phyloP scores from a whole-genome alignment of 352 stramenopile genomes.

The Nothophytophthora sp. region DNA sequence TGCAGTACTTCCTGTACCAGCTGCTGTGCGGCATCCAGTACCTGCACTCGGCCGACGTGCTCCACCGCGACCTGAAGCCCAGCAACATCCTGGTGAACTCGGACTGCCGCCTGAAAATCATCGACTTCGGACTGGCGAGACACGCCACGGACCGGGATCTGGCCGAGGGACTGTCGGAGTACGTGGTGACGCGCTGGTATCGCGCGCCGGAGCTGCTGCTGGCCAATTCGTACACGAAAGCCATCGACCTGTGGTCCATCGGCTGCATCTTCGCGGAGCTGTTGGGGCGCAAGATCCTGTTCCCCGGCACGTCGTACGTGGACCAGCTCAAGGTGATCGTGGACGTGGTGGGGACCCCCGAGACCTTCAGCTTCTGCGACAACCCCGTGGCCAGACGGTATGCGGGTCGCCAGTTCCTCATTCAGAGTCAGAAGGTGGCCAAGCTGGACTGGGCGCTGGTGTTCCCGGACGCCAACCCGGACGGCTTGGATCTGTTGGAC shows the following conservation, averaged over 20 bases:
- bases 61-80: constrained; percentile 97
- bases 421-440: constrained; percentile 65
- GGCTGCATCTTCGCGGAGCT: constrained; percentile 99
- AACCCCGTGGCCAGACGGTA: constrained; percentile 85
- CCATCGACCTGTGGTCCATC: constrained; percentile 96
- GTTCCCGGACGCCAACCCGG: constrained; percentile 84
- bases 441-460: constrained; percentile 79
- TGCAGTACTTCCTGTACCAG: constrained; percentile 98
- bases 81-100: constrained; percentile 97
- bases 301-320: constrained; percentile 85
- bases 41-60: constrained; percentile 94
- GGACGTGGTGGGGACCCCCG: constrained; percentile 81
- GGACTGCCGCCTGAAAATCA: constrained; percentile 88
- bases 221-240: constrained; percentile 83
- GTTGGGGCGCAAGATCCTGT: constrained; percentile 87
- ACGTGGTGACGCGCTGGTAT: constrained; percentile 95
- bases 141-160: constrained; percentile 80
- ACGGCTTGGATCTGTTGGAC: constrained; percentile 86
- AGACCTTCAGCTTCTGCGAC: constrained; percentile 86
- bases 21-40: constrained; percentile 95
- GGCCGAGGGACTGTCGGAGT: constrained; percentile 89
- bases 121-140: constrained; percentile 88
- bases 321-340: constrained; percentile 89
- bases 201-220: constrained; percentile 84
- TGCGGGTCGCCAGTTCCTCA: constrained; percentile 79